Evolutionary conservation across 2,329 filamentous ascomycete species (phyloP), one percentile per base, ranked within the genome.

Genomic region (Aschersonia sp.): DNA sequence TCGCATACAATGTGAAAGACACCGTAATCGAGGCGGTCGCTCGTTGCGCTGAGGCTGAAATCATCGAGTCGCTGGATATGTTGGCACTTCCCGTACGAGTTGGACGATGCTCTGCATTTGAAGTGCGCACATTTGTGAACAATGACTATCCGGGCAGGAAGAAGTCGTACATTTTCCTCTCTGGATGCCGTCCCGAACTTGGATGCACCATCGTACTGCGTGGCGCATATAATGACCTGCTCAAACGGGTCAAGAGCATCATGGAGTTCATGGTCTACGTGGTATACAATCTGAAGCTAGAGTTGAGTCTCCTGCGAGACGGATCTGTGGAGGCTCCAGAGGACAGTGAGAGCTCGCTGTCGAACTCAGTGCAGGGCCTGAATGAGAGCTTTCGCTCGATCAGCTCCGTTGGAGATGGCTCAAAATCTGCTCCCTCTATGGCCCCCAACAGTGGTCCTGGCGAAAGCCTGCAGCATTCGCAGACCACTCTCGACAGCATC

Each of bases 211-310:
- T 98, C 55, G 87, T 89, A 9, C 71, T 98, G 29, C 82, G 92
- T 44, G 92, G 92, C 1, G 86, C 84, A 3, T 80, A 84, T 50
- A 82, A 80, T 31, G 69, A 77, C 45, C 72, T 80, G 0, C 73
- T 98, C 20, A 72, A 80, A 1, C 85, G 82, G 56, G 80, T 98
- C 63, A 98, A 98, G 66, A 78, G 81, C 47, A 92, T 98, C 54
- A 92, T 91, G 9, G 92, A 98, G 61, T 97, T 98, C 60, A 96
- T 98, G 91, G 85, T 94, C 40, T 98, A 97, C 56, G 94, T 98
- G 28, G 89, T 97, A 9, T 98, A 98, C 66, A 98, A 96, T 57
- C 73, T 98, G 47, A 95, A 94, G 60, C 74, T 98, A 10, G 92
- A 98, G 65, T 95, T 92, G 1, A 95, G 86, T 56, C 71, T 98